phyloP scores from a whole-genome alignment of 192 early-diverging fungal species.

The Linnemannia schmuckeri region DNA sequence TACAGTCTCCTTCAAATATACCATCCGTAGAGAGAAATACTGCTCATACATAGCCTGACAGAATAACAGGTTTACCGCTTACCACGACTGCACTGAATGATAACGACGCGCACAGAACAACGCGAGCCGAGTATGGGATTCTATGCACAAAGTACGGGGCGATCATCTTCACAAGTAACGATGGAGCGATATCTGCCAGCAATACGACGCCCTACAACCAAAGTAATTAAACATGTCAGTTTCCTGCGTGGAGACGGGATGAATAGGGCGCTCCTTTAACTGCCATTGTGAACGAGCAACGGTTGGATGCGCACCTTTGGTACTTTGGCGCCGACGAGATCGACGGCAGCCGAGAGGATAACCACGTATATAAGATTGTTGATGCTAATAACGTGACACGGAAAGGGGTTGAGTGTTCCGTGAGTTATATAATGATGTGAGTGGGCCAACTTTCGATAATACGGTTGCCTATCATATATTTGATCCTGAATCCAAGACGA shows the following conservation, averaged over 20 bases:
- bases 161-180: conserved; percentile 55
- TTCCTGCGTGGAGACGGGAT: background rate
- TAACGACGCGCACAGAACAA: conserved; percentile 24
- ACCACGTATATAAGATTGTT: conserved; percentile 64
- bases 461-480: too few species aligned
- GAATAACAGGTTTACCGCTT: background rate
- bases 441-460: too few species aligned
- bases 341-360: conserved; percentile 61
- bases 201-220: conserved; percentile 50
- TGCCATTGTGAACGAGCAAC: background rate
- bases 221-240: background rate
- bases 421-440: background rate
- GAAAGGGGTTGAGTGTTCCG: background rate
- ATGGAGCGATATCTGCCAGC: conserved; percentile 60
- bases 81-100: conserved; percentile 47
- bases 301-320: conserved; percentile 29
- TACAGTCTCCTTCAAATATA: too few species aligned
- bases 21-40: too few species aligned
- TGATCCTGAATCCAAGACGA: background rate
- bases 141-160: conserved; percentile 58
- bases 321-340: conserved; percentile 53
- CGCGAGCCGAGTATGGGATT: conserved; percentile 25
- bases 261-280: background rate
- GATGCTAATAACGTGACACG: conserved; percentile 24
- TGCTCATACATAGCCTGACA: background rate